Evolutionary conservation across 257 asterid species (phyloP).

Genomic region (Agastache rugosa): DNA sequence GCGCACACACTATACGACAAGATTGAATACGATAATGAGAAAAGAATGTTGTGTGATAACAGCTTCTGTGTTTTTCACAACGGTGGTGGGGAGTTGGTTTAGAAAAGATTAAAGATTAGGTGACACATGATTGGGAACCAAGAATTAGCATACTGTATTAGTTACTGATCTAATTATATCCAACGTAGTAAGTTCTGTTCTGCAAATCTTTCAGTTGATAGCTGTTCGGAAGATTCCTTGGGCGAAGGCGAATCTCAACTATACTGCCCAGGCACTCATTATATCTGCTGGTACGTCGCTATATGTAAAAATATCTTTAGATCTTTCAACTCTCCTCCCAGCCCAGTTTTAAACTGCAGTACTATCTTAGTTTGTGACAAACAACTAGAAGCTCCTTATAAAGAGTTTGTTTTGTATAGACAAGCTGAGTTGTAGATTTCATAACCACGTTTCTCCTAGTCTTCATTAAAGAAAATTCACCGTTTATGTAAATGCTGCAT

Average conservation of each 20-base stretch:
- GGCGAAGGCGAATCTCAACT: slow-evolving; percentile 89
- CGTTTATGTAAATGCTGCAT: background rate
- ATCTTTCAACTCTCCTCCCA: background rate
- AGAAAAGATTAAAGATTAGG: background rate
- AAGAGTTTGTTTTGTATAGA: background rate
- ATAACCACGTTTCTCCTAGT: no score
- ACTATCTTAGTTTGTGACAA: background rate
- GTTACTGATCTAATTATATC: background rate
- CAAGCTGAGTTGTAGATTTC: background rate
- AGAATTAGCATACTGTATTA: background rate
- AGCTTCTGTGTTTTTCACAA: background rate
- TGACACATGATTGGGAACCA: background rate
- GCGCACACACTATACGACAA: background rate
- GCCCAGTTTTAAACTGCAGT: background rate
- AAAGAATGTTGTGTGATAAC: background rate
- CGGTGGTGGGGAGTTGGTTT: background rate
- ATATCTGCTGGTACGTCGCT: slow-evolving; percentile 68
- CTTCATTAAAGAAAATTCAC: background rate
- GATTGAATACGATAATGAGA: background rate
- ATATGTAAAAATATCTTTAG: background rate
- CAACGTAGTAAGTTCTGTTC: background rate
- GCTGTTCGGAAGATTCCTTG: slow-evolving; percentile 75
- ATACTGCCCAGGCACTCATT: slow-evolving; percentile 84
- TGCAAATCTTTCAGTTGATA: slow-evolving; percentile 53
- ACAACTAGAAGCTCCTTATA: background rate